Conservation (phyloP, 768 basidiomycete species). For the Mycena galericulata region DNA sequence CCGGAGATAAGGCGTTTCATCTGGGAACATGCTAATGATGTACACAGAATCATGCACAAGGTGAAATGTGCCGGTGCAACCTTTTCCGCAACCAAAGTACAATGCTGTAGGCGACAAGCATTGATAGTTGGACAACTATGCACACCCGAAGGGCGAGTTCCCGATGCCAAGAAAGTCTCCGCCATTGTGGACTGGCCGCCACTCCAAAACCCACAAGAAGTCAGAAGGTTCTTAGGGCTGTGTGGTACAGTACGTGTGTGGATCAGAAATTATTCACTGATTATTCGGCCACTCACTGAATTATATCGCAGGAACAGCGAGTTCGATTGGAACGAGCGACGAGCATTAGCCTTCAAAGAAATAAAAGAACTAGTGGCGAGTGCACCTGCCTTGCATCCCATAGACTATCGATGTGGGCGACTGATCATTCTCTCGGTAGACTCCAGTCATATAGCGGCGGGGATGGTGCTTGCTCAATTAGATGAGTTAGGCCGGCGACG, state of each 20-base stretch:
- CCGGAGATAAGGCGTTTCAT: conserved; percentile 45
- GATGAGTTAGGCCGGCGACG: conserved; percentile 40
- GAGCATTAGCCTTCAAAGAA: conserved; percentile 28
- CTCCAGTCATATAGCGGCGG: conserved; percentile 43
- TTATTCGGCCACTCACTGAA: conserved; percentile 40
- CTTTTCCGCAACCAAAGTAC: conserved; percentile 48
- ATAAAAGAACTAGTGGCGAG: conserved; percentile 42
- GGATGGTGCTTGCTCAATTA: conserved; percentile 47
- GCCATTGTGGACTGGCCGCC: conserved; percentile 41
- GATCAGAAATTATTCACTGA: conserved; percentile 38
- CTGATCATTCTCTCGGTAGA: conserved; percentile 49
- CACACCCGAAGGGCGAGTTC: conserved; percentile 42
- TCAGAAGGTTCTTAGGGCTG: conserved; percentile 45
- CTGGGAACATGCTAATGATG: conserved; percentile 47
- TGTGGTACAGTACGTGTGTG: conserved; percentile 39
- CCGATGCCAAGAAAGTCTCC: conserved; percentile 35
- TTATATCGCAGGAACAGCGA: conserved; percentile 37
- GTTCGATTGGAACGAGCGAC: conserved; percentile 47
- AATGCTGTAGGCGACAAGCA: conserved; percentile 34
- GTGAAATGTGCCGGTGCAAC: conserved; percentile 44
- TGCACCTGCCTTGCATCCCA: conserved; percentile 43
- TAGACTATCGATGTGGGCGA: conserved; percentile 44
- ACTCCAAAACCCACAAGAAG: conserved; percentile 36
- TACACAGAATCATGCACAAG: conserved; percentile 44
- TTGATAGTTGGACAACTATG: no score